phyloP scores from a whole-genome alignment of 768 basidiomycete species.

The Tricholoma hemisulphureum region DNA sequence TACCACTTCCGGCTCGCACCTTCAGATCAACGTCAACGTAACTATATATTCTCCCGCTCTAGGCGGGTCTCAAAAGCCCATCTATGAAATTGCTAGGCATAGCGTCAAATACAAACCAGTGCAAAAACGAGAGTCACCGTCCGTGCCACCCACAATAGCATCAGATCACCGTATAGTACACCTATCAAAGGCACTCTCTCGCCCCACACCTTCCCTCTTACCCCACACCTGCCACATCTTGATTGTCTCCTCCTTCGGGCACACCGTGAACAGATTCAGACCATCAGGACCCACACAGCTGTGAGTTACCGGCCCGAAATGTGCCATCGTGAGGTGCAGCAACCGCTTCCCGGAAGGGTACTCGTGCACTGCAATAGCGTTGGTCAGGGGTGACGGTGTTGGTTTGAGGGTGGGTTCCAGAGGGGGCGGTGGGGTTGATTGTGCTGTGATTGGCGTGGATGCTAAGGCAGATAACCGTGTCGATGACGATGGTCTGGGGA shows the following conservation, averaged over 20 bases:
- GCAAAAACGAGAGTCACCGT: background rate
- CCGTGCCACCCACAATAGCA: too few relatives aligned
- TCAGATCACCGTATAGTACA: slow-evolving; percentile 42
- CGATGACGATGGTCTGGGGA: slow-evolving; percentile 17
- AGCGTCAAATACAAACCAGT: too few relatives aligned
- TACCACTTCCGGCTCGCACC: too few relatives aligned
- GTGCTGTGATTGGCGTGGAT: slow-evolving; percentile 6
- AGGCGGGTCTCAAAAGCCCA: too few relatives aligned
- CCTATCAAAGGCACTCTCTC: slow-evolving; percentile 45
- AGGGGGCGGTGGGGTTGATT: slow-evolving; percentile 28
- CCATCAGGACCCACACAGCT: slow-evolving; percentile 65
- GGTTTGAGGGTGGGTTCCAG: slow-evolving; percentile 41
- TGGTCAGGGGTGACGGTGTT: slow-evolving; percentile 53
- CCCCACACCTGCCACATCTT: slow-evolving; percentile 75
- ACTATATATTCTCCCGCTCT: too few relatives aligned
- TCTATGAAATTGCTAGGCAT: too few relatives aligned
- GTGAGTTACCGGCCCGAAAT: slow-evolving; percentile 52
- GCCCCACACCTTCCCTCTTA: slow-evolving; percentile 29
- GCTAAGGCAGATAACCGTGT: background rate
- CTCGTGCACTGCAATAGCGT: slow-evolving; percentile 66
- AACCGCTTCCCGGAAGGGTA: slow-evolving; percentile 62
- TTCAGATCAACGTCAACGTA: too few relatives aligned
- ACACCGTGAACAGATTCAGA: slow-evolving; percentile 62
- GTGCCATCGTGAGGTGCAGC: slow-evolving; percentile 56
- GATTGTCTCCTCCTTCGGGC: slow-evolving; percentile 63